phyloP scores from a whole-genome alignment of 176 grass and related monocot genomes.

The Oropetium thomaeum region DNA sequence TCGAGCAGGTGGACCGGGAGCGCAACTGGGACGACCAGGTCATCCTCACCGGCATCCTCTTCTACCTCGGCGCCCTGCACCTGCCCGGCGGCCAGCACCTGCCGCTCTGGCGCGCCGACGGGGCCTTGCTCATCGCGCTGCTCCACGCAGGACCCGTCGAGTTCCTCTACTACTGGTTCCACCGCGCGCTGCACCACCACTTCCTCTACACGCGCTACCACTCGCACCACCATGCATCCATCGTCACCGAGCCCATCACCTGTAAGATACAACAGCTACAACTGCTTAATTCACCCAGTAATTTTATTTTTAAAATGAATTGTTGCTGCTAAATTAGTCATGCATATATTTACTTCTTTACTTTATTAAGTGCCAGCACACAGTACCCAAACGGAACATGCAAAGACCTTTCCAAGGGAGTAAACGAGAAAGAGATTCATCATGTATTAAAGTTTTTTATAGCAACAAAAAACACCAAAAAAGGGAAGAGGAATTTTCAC shows the following conservation, averaged over 20 bases:
- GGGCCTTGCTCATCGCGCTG: slow-evolving; percentile 39
- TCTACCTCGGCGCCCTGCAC: slow-evolving; percentile 33
- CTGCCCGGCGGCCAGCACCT: slow-evolving; percentile 17
- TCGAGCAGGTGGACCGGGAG: slow-evolving; percentile 90
- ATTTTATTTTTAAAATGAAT: no score
- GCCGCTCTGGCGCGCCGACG: slow-evolving; percentile 63
- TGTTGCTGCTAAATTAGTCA: no score
- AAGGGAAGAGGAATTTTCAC: background rate
- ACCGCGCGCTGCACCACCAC: slow-evolving; percentile 87
- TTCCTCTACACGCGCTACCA: slow-evolving; percentile 90
- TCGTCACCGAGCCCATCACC: slow-evolving; percentile 88
- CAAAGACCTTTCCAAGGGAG: no score
- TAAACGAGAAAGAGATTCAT: no score
- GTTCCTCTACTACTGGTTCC: slow-evolving; percentile 98
- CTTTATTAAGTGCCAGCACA: no score
- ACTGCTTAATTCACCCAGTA: no score
- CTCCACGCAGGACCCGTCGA: slow-evolving; percentile 66
- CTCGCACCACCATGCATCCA: slow-evolving; percentile 83
- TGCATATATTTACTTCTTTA: background rate
- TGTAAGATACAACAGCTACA: no score
- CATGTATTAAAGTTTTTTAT: no score
- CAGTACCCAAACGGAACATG: no score
- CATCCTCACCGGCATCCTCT: slow-evolving; percentile 59
- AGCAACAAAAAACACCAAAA: no score
- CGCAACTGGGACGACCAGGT: slow-evolving; percentile 96